phyloP scores from a whole-genome alignment of 805 yeast genomes.

The Myxozyma neglecta region DNA sequence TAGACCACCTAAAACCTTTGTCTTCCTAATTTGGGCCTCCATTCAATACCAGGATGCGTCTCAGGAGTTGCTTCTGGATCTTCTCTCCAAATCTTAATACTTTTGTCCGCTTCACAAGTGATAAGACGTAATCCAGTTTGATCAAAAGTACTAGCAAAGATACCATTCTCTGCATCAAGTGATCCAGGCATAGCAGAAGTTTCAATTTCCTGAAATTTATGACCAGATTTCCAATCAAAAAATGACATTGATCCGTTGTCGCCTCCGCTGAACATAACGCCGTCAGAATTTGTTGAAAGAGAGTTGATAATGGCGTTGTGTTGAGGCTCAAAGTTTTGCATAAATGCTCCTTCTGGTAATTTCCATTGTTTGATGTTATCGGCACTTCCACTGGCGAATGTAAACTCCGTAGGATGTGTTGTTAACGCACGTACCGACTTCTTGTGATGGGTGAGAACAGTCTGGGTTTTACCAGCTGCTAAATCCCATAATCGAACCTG shows the following conservation, averaged over 20 bases:
- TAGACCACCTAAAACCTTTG: conserved; percentile 12
- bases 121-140: conserved; percentile 74
- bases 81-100: conserved; percentile 72
- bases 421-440: conserved; percentile 75
- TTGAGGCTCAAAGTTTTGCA: conserved; percentile 54
- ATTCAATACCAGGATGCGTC: conserved; percentile 43
- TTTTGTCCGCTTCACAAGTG: conserved; percentile 89
- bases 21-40: conserved; percentile 38
- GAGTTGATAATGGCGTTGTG: conserved; percentile 65
- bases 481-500: conserved; percentile 90
- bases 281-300: conserved; percentile 60
- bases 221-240: conserved; percentile 75
- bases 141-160: conserved; percentile 73
- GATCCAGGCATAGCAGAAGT: conserved; percentile 72
- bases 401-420: conserved; percentile 65
- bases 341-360: conserved; percentile 71
- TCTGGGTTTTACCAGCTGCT: conserved; percentile 68
- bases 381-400: conserved; percentile 78
- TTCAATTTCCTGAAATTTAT: conserved; percentile 53
- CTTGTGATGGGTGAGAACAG: conserved; percentile 80
- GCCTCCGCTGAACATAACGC: conserved; percentile 74
- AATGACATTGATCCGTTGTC: conserved; percentile 78
- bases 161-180: conserved; percentile 61
- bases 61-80: conserved; percentile 44
- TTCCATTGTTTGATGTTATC: conserved; percentile 83